A percentile compares a stretch with the other conserved stretches of the same genome.
Evolutionary conservation across 2,329 filamentous ascomycete genomes (phyloP).

Genomic region (Nemania sp.): DNA sequence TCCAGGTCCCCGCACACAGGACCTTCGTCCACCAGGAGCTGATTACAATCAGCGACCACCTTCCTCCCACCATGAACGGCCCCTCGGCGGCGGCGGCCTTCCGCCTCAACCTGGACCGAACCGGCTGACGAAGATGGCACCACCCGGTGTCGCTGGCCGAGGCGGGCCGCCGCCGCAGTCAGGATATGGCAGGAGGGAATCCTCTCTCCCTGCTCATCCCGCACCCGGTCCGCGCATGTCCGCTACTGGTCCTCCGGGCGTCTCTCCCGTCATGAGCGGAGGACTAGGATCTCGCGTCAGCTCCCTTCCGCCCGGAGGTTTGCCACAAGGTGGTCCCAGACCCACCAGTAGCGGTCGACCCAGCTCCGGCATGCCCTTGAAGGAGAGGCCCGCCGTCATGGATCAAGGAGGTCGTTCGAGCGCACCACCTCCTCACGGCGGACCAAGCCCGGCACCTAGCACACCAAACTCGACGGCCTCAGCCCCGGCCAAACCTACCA

Average conservation of each 20-base stretch:
- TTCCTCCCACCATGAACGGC: constrained; percentile 34
- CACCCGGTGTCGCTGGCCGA: constrained; percentile 39
- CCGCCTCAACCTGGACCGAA: constrained; percentile 42
- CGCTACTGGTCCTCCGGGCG: constrained; percentile 27
- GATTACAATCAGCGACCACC: constrained; percentile 35
- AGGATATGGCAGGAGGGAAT: constrained; percentile 34
- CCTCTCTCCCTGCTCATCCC: constrained; percentile 36
- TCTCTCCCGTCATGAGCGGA: constrained; percentile 38
- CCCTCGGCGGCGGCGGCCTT: constrained; percentile 33
- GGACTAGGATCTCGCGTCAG: constrained; percentile 34
- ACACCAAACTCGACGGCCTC: constrained; percentile 36
- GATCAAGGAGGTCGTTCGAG: constrained; percentile 42
- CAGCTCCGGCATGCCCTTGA: constrained; percentile 26
- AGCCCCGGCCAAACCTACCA: constrained; percentile 47
- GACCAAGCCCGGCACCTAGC: constrained; percentile 39
- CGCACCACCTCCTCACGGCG: constrained; percentile 39
- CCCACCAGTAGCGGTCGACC: constrained; percentile 31
- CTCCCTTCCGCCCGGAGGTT: constrained; percentile 36
- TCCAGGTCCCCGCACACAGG: constrained; percentile 42
- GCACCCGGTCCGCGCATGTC: constrained; percentile 42
- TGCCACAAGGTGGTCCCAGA: constrained; percentile 38
- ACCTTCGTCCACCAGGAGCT: constrained; percentile 34
- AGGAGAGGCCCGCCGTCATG: constrained; percentile 34
- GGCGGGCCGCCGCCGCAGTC: constrained; percentile 34
- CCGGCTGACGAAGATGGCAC: constrained; percentile 46